phyloP scores from a whole-genome alignment of 1,284 basidiomycete genomes.

The Cutaneotrichosporon dermatis region DNA sequence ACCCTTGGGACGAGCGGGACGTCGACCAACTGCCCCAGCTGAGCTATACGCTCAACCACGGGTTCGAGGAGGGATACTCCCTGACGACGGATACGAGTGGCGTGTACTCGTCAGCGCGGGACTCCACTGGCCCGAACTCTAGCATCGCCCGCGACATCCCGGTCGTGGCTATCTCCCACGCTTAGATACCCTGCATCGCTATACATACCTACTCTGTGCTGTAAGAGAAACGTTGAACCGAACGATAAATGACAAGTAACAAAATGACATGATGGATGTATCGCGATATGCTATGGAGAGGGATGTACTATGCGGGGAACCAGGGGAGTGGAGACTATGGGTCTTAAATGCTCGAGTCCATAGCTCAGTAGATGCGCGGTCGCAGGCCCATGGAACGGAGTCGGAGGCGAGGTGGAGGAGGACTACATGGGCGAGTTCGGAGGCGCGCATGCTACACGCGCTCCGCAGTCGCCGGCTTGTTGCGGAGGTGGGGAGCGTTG shows the following conservation, averaged over 20 bases:
- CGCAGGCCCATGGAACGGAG: no score
- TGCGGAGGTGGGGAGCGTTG: not conserved
- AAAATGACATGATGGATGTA: not conserved
- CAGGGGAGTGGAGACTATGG: no score
- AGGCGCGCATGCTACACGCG: not conserved
- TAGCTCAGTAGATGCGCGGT: no score
- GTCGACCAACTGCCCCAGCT: not conserved
- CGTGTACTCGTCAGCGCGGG: no score
- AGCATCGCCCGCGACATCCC: no score
- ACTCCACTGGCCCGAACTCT: no score
- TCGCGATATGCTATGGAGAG: not conserved
- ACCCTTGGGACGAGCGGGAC: not conserved
- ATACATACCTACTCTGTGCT: not conserved
- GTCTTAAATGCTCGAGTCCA: no score
- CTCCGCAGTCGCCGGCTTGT: not conserved
- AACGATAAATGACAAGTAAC: not conserved
- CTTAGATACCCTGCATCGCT: slow-evolving; percentile 9
- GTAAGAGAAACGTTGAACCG: no score
- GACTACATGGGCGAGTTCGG: not conserved
- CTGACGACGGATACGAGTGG: not conserved
- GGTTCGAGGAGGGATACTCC: slow-evolving; percentile 1
- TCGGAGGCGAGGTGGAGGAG: no score
- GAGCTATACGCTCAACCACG: slow-evolving; percentile 5
- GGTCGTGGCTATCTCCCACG: slow-evolving; percentile 1
- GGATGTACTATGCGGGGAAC: no score